Percentiles rank a stretch among this genome's conserved stretches.
These are phyloP conservation scores for Exidia glandulosa DNA, from an alignment of 768 basidiomycete genomes.

Conservation along the genomic window DNA sequence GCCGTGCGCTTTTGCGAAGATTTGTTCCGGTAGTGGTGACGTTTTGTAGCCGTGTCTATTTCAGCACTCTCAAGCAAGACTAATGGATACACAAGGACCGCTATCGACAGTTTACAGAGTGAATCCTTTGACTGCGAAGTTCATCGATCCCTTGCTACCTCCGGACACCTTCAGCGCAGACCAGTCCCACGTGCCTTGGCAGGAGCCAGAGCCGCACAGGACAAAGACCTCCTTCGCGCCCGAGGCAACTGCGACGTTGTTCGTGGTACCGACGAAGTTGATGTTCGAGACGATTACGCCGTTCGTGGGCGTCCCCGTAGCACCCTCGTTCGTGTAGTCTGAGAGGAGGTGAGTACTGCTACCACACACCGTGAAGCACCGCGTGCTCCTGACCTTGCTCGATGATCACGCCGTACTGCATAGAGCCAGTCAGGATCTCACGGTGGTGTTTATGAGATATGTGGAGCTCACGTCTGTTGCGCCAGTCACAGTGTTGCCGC, in stretches of 20 bases:
- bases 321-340: slow-evolving; percentile 1
- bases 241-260: slow-evolving; percentile 30
- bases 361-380: not conserved
- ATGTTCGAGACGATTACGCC: slow-evolving; percentile 22
- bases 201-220: slow-evolving; percentile 43
- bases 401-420: slow-evolving; percentile 11
- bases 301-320: slow-evolving; percentile 1
- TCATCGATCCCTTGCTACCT: slow-evolving; percentile 27
- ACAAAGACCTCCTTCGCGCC: slow-evolving; percentile 38
- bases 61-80: no score
- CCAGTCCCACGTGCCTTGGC: slow-evolving; percentile 39
- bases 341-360: not conserved
- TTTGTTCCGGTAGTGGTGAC: no score
- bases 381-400: slow-evolving; percentile 6
- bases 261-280: slow-evolving; percentile 33
- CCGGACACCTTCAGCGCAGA: slow-evolving; percentile 32
- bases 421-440: not conserved
- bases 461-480: not conserved
- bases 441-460: not conserved
- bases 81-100: no score
- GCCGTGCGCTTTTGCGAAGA: no score
- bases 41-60: no score
- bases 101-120: no score
- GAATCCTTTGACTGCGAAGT: not conserved
- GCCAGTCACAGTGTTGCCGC: slow-evolving; percentile 8